A percentile compares a stretch with the other conserved stretches of the same genome.
These are phyloP conservation scores for Lasiosphaeriaceae sp. DNA, from an alignment of 495 filamentous ascomycete species.

Conservation along the genomic window DNA sequence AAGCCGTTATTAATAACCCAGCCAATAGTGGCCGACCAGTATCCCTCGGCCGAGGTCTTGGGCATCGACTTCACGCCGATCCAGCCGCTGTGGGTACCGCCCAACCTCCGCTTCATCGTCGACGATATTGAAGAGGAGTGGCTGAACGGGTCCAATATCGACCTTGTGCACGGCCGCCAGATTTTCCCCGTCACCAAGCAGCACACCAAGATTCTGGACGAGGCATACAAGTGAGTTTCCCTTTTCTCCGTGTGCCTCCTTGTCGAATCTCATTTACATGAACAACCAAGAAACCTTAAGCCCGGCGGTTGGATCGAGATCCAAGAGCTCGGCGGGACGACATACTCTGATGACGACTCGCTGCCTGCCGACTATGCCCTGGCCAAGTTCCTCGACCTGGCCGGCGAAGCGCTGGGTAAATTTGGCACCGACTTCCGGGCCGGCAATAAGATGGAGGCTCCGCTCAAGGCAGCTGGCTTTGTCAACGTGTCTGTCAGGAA, in stretches of 20 bases:
- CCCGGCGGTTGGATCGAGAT: conserved; percentile 29
- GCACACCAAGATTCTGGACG: conserved; percentile 30
- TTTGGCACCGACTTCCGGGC: conserved; percentile 38
- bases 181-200: conserved; percentile 41
- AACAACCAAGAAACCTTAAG: conserved; percentile 20
- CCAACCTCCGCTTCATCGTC: conserved; percentile 35
- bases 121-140: conserved; percentile 39
- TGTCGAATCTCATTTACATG: background rate
- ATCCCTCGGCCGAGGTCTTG: conserved; percentile 27
- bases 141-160: conserved; percentile 28
- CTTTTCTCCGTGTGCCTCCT: background rate
- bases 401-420: conserved; percentile 23
- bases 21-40: conserved; percentile 34
- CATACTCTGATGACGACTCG: conserved; percentile 31
- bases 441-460: conserved; percentile 44
- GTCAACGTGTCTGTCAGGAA: conserved; percentile 46
- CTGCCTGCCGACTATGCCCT: conserved; percentile 28
- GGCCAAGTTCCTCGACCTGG: conserved; percentile 16
- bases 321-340: conserved; percentile 30
- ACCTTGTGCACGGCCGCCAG: conserved; percentile 33
- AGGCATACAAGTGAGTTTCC: conserved; percentile 20
- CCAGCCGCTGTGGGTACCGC: conserved; percentile 35
- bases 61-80: conserved; percentile 31
- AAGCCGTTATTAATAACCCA: conserved; percentile 26
- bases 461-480: conserved; percentile 51